A percentile compares a stretch with the other conserved stretches of the same genome.
phyloP scores from a whole-genome alignment of 441 rosid genomes.

The Bocquillonia castaneifolia region DNA sequence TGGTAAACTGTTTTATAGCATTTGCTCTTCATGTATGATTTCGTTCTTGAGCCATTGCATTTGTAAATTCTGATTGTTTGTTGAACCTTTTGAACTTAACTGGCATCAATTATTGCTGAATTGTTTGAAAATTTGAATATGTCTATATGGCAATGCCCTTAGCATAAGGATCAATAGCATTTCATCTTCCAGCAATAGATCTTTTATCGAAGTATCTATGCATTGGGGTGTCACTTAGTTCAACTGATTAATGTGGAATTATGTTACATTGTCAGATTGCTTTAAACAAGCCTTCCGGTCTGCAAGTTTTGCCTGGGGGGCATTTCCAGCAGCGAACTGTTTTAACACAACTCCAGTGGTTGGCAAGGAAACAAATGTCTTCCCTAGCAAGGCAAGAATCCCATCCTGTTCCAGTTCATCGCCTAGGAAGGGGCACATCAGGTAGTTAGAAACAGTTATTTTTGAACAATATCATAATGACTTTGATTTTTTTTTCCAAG shows the following conservation, averaged over 20 bases:
- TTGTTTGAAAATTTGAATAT: not conserved
- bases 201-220: not conserved
- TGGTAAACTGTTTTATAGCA: slow-evolving; percentile 37
- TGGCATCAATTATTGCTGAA: not conserved
- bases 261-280: slow-evolving; percentile 50
- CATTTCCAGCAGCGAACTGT: slow-evolving; percentile 87
- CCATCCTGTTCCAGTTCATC: slow-evolving; percentile 84
- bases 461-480: no score
- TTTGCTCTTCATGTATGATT: not conserved
- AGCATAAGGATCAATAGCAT: not conserved
- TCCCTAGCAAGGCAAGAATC: slow-evolving; percentile 30
- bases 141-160: not conserved
- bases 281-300: slow-evolving; percentile 83
- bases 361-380: slow-evolving; percentile 33
- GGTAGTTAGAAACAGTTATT: no score
- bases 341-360: slow-evolving; percentile 76
- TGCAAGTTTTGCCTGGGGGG: slow-evolving; percentile 93
- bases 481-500: not conserved
- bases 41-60: not conserved
- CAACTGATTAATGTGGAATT: slow-evolving; percentile 12
- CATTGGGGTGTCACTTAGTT: not conserved
- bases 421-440: slow-evolving; percentile 86
- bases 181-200: not conserved
- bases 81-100: not conserved
- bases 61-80: not conserved